These are phyloP conservation scores for Spathaspora girioi DNA, from an alignment of 805 yeast genomes.

Conservation along the genomic window DNA sequence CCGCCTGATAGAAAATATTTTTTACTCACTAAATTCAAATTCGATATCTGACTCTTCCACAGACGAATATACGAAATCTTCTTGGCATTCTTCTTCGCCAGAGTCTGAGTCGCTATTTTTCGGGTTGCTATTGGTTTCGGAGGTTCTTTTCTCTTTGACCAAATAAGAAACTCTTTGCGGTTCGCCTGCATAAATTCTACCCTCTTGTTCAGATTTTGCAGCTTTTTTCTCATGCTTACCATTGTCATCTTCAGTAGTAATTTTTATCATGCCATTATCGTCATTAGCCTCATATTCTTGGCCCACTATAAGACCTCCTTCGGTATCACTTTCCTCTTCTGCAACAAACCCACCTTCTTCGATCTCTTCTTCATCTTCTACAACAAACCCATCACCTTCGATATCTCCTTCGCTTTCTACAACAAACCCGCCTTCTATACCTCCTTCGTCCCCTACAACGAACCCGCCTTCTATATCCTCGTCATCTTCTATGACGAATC, in stretches of 20 bases:
- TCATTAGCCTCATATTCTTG: too few species aligned
- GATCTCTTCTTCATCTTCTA: not conserved
- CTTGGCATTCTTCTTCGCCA: not conserved
- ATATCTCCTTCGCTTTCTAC: not conserved
- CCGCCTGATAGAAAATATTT: not conserved
- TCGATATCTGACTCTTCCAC: not conserved
- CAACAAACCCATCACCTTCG: not conserved
- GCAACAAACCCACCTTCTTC: conserved; percentile 1
- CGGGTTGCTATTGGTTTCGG: not conserved
- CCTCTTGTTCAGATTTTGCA: too few species aligned
- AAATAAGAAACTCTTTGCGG: too few species aligned
- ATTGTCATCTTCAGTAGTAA: too few species aligned
- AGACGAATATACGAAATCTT: not conserved
- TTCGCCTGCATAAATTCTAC: too few species aligned
- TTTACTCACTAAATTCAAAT: not conserved
- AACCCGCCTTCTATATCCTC: not conserved
- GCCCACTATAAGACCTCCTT: not conserved
- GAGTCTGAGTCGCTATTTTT: not conserved
- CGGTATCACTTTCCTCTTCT: conserved; percentile 14
- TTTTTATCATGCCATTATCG: too few species aligned
- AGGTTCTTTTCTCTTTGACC: not conserved
- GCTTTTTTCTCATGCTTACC: too few species aligned
- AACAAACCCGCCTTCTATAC: conserved; percentile 9
- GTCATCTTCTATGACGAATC: not conserved
- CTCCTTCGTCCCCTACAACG: conserved; percentile 14